Evolutionary conservation across 345 rosid species (phyloP), one percentile per base, ranked within the genome.

Genomic region (Streptanthus diversifolius): DNA sequence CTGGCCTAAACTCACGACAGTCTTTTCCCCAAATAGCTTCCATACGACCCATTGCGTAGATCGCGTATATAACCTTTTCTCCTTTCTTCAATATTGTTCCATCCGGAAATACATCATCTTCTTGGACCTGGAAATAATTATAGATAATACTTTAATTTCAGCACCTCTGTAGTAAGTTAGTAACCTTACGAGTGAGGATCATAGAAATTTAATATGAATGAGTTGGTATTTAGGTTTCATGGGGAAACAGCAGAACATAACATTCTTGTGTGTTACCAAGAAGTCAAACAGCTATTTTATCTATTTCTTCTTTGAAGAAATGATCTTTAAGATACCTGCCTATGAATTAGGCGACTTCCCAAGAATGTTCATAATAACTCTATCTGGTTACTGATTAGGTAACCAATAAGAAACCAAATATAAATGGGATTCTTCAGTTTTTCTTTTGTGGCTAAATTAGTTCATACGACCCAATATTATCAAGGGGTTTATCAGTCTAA

Each of bases 1-100:
- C 97, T 9, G 98, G 99, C 77, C 81, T 88, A 72, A 84, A 95
- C 69, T 90, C 85, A 61, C 78, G 71, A 77, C 95, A 90, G 78
- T 95, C 92, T 45, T 82, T 85, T 27, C 99, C 98, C 98, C 98
- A 95, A 58, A 95, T 85, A 14, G 86, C 85, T 74, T 91, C 96
- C 93, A 91, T 90, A 63, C 98, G 78, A 65, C 93, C 99, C 98
- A 95, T 95, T 64, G 99, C 78, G 47, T 95, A 91, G 10, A 90
- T 87, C 27, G 92, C 96, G 62, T 95, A 95, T 2, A 95, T 71
- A 10, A 95, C 92, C 27, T 95, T 95, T 17, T 97, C 88, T 58
- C 99, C 97, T 77, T 82, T 91, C 78, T 87, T 90, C 33, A 91
- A n/a, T 1, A 78, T 79, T 0, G 96, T 90, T 29, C 99, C 99